Evolutionary conservation across 371 early-diverging fungal species (phyloP).

Genomic region (Mortierella sp.): DNA sequence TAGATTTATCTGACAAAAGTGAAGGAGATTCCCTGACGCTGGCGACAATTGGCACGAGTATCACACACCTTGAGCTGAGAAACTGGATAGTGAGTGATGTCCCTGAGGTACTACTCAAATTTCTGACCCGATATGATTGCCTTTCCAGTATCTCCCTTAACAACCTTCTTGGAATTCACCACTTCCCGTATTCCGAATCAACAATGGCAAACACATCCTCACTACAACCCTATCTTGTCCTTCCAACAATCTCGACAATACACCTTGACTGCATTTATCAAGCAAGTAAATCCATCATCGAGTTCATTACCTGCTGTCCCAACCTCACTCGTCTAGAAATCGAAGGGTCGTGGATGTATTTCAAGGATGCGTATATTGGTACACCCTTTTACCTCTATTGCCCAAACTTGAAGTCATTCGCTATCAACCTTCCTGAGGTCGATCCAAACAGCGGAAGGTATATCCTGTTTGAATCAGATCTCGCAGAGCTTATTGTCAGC

Average conservation of each 20-base stretch:
- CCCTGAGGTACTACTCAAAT: not conserved
- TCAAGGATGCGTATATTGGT: not conserved
- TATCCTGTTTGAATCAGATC: not conserved
- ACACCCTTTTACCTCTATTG: not conserved
- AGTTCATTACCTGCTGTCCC: not conserved
- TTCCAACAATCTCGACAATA: not conserved
- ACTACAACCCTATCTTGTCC: not conserved
- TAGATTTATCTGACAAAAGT: not conserved
- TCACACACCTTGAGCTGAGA: not conserved
- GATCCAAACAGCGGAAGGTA: not conserved
- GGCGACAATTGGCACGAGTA: not conserved
- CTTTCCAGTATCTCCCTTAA: not conserved
- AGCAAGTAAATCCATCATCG: not conserved
- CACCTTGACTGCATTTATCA: not conserved
- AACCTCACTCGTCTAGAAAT: not conserved
- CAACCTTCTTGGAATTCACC: not conserved
- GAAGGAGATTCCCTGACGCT: not conserved
- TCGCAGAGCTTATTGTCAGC: not conserved
- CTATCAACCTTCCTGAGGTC: not conserved
- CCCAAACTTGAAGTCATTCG: not conserved
- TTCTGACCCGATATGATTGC: not conserved
- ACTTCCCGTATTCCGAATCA: not conserved
- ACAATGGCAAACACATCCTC: not conserved
- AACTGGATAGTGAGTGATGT: not conserved
- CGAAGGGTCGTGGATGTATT: not conserved